A percentile compares a stretch with the other conserved stretches of the same genome.
phyloP scores from a whole-genome alignment of 139 green algal genomes.

The Spirogloea muscicola region DNA sequence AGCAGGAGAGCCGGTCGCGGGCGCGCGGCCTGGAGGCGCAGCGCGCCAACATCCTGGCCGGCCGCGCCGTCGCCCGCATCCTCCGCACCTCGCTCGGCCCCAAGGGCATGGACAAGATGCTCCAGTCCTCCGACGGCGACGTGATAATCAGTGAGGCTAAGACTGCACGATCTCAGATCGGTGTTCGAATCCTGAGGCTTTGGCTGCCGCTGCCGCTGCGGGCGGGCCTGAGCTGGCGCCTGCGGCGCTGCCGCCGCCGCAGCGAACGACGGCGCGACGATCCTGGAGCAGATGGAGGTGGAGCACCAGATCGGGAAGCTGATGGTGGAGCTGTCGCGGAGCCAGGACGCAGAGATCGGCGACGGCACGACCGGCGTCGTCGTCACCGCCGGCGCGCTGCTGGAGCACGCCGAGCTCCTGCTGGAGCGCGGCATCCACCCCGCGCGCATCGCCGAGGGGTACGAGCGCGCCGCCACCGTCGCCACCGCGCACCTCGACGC shows the following conservation, averaged over 20 bases:
- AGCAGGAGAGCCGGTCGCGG: conserved; percentile 85
- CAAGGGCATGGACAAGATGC: conserved; percentile 99
- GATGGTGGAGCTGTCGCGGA: conserved; percentile 91
- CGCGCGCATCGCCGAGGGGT: conserved; percentile 93
- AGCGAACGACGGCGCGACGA: conserved; percentile 98
- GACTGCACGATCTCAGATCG: not conserved
- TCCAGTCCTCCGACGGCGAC: conserved; percentile 93
- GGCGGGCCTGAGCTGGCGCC: not conserved
- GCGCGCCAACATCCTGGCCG: conserved; percentile 93
- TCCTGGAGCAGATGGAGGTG: conserved; percentile 99
- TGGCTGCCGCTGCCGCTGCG: not conserved
- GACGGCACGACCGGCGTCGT: conserved; percentile 89
- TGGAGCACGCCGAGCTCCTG: conserved; percentile 85
- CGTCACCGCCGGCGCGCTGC: conserved; percentile 61
- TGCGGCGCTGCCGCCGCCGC: conserved; percentile 37
- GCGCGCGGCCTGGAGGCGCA: conserved; percentile 87
- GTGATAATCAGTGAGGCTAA: conserved; percentile 88
- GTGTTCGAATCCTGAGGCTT: conserved; percentile 3
- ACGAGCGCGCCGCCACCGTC: conserved; percentile 93
- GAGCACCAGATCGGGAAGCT: conserved; percentile 99
- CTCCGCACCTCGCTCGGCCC: conserved; percentile 53
- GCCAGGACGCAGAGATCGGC: conserved; percentile 81
- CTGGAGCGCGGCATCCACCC: conserved; percentile 98
- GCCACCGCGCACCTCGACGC: conserved; percentile 69
- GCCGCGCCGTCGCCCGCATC: conserved; percentile 79